Evolutionary conservation across 2,329 filamentous ascomycete species (phyloP).

Genomic region (Diplodia sapinea): DNA sequence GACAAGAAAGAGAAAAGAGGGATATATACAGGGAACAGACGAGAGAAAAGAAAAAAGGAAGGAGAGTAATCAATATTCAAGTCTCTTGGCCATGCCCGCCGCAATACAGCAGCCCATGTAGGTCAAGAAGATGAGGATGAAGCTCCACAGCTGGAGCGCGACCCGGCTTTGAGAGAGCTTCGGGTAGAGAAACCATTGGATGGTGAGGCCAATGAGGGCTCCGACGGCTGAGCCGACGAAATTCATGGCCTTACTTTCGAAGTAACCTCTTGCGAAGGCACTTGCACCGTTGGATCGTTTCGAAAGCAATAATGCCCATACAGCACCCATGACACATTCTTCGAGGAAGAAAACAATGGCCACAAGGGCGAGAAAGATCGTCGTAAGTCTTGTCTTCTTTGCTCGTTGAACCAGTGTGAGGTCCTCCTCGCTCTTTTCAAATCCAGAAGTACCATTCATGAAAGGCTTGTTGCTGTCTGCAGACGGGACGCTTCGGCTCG

Average conservation of each 20-base stretch:
- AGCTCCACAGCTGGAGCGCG: slow-evolving; percentile 25
- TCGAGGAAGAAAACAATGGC: slow-evolving; percentile 13
- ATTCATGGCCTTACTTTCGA: slow-evolving; percentile 26
- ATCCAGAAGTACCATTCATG: slow-evolving; percentile 13
- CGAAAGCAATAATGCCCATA: slow-evolving; percentile 20
- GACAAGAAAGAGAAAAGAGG: not conserved
- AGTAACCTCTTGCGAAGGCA: slow-evolving; percentile 23
- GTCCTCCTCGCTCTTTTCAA: slow-evolving; percentile 14
- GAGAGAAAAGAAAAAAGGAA: not conserved
- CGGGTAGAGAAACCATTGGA: slow-evolving; percentile 13
- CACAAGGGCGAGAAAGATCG: not conserved
- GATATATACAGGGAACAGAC: not conserved
- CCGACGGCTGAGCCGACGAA: slow-evolving; percentile 15
- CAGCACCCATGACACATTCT: slow-evolving; percentile 24
- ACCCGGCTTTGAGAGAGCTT: slow-evolving; percentile 10
- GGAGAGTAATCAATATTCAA: not conserved
- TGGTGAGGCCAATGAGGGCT: slow-evolving; percentile 4
- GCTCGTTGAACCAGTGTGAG: slow-evolving; percentile 9
- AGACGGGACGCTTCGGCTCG: slow-evolving; percentile 5
- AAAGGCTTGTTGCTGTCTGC: not conserved
- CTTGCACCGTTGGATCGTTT: slow-evolving; percentile 1
- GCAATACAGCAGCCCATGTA: slow-evolving; percentile 28
- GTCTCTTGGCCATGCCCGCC: slow-evolving; percentile 10
- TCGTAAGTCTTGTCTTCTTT: not conserved
- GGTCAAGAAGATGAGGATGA: slow-evolving; percentile 27